Base-by-base conservation (phyloP, 1,284 basidiomycete species). In the Ustilago bromivora region DNA sequence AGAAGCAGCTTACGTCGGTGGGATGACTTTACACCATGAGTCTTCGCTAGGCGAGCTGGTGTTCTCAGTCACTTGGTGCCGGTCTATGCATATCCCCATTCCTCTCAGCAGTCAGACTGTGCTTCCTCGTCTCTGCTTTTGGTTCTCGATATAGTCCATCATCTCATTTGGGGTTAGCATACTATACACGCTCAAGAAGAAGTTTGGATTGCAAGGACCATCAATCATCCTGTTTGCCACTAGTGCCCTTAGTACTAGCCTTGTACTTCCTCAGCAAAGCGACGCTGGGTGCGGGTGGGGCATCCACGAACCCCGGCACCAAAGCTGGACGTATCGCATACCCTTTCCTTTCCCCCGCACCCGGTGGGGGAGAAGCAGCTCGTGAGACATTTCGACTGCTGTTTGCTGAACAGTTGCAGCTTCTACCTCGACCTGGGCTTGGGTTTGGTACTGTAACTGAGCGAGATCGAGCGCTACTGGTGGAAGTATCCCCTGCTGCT, bases 251-350 rank as follows among this genome's bases (percentile, higher is more conserved):
- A 15, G 31, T 51, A 55, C 60, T 61, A 5, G 71, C 61, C 61
- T 60, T 65, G 41, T 47, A 65, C 71, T 67, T 72, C 28, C 64
- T 64, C 23, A 68, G 19, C 40, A 73, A 34, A 38, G 62, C 35
- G 19, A 69, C 32, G n/a, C 41, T 54, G 0, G 61, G 53, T 7
- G 66, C 38, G 0, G 71, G 71, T 13, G 62, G 43, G 4, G 59
- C 47, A 13, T 65, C 71, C 8, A 69, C 52, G 4, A 61, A 66
- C 1, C 71, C 71, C 1, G 71, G 66, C 17, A 57, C 66, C 5
- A 68, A n/a, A 2, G 71, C 66, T 1, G 71, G 71, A 31, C 66
- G 32, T 51, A 57, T 52, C 3, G 19, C 34, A 17, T 61, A 64
- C 40, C 36, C 13, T 9, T 11, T 53, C 4, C 61, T 40, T 28